These are phyloP conservation scores for Alternaria incomplexa DNA, from an alignment of 2,329 filamentous ascomycete genomes.

Conservation along the genomic window DNA sequence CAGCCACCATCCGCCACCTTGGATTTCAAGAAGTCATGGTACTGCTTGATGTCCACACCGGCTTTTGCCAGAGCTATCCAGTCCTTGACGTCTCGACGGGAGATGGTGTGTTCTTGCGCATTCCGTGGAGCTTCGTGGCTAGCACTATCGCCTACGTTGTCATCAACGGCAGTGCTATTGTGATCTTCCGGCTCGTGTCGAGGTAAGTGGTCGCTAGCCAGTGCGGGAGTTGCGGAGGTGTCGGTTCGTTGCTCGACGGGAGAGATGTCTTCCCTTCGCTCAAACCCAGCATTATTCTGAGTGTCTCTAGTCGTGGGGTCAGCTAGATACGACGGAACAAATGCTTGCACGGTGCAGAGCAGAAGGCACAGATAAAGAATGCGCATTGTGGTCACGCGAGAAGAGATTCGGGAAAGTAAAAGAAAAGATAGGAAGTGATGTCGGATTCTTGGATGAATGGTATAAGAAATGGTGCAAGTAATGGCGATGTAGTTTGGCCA, in stretches of 20 bases:
- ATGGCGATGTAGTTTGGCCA: background rate
- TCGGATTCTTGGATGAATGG: too few species aligned
- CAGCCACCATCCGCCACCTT: accelerated
- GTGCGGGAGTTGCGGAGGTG: background rate
- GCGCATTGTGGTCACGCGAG: background rate
- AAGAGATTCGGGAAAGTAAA: background rate
- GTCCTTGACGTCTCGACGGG: background rate
- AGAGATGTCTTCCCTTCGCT: background rate
- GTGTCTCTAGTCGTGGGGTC: background rate
- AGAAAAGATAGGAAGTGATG: background rate
- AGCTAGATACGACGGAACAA: background rate
- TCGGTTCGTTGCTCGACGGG: background rate
- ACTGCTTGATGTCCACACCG: accelerated
- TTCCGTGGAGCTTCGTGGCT: accelerated
- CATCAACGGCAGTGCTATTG: background rate
- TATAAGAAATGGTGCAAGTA: background rate
- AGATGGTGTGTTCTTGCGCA: background rate
- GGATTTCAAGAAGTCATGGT: background rate
- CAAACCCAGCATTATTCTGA: background rate
- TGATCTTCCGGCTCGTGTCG: background rate
- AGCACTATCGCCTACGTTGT: accelerated
- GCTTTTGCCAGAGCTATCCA: background rate
- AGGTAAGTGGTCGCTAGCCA: background rate
- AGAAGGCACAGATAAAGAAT: background rate
- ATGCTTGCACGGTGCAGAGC: background rate